Evolutionary conservation across 257 asterid genomes (phyloP).

Genomic region (Catharanthus roseus): DNA sequence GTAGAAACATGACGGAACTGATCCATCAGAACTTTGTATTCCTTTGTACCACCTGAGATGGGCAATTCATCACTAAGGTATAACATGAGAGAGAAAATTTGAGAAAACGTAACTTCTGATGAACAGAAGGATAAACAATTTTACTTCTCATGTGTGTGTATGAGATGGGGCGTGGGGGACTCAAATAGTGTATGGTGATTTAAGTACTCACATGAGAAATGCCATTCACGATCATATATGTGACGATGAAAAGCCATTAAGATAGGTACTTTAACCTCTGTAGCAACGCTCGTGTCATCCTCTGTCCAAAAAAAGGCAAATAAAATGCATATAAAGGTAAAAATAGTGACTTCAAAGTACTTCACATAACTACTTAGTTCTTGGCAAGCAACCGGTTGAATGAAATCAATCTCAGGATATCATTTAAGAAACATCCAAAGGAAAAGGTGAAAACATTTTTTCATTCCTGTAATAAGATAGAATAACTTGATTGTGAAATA

Average conservation of each 20-base stretch:
- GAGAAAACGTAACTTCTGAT: neutral
- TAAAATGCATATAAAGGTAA: conserved; percentile 8
- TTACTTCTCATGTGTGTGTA: no score
- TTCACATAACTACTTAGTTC: neutral
- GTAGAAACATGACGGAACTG: conserved; percentile 86
- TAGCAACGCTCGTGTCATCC: conserved; percentile 90
- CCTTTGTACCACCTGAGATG: conserved; percentile 77
- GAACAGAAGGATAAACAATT: neutral
- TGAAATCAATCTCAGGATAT: neutral
- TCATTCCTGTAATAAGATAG: no score
- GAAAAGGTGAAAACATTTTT: neutral
- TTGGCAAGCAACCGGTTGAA: neutral
- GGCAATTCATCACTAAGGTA: neutral
- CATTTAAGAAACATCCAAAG: neutral
- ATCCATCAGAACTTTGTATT: conserved; percentile 88
- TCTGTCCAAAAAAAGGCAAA: conserved; percentile 49
- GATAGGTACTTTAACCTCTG: conserved; percentile 84
- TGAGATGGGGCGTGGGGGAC: no score
- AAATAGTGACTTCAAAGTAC: neutral
- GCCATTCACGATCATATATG: conserved; percentile 80
- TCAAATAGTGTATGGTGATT: no score
- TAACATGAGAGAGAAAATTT: neutral
- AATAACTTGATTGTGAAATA: neutral
- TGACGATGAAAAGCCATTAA: conserved; percentile 76
- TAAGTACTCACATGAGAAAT: conserved; percentile 76